A percentile compares a stretch with the other conserved stretches of the same genome.
Conservation (phyloP, 192 early-diverging fungal species). For the Coemansia sp. region DNA sequence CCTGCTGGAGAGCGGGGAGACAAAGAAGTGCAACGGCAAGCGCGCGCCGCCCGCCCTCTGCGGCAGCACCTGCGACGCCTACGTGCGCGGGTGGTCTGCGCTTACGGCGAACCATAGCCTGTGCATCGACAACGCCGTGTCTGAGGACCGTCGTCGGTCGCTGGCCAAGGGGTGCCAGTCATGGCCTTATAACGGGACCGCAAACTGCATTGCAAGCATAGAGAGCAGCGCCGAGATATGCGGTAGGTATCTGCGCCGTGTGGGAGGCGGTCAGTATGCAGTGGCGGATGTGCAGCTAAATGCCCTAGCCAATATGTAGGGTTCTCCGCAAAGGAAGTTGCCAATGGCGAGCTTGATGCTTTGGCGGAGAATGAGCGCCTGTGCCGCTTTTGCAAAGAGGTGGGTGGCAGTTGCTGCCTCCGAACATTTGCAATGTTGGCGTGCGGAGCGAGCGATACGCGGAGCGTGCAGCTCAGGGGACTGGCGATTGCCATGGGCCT, state of each 20-base stretch:
- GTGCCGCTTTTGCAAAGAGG: conserved; percentile 7
- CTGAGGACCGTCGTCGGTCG: conserved; percentile 14
- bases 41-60: conserved; percentile 14
- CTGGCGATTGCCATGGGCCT: conserved; percentile 7
- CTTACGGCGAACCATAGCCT: conserved; percentile 10
- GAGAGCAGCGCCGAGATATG: conserved; percentile 24
- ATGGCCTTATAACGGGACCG: conserved; percentile 27
- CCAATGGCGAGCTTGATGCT: too few species aligned
- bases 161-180: conserved; percentile 10
- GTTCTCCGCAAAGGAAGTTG: not conserved
- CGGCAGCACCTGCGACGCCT: conserved; percentile 4
- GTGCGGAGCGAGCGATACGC: not conserved
- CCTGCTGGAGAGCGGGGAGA: conserved; percentile 25
- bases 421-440: not conserved
- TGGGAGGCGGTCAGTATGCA: not conserved
- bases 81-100: conserved; percentile 18
- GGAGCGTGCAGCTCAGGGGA: not conserved
- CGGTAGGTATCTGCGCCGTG: conserved; percentile 5
- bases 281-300: not conserved
- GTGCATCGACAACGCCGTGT: conserved; percentile 12
- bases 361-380: not conserved
- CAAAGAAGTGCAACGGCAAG: conserved; percentile 15
- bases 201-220: conserved; percentile 11
- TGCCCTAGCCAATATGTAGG: too few species aligned
- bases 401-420: conserved; percentile 4